phyloP scores from a whole-genome alignment of 2,329 filamentous ascomycete genomes.

The Colletotrichum theobromicola region DNA sequence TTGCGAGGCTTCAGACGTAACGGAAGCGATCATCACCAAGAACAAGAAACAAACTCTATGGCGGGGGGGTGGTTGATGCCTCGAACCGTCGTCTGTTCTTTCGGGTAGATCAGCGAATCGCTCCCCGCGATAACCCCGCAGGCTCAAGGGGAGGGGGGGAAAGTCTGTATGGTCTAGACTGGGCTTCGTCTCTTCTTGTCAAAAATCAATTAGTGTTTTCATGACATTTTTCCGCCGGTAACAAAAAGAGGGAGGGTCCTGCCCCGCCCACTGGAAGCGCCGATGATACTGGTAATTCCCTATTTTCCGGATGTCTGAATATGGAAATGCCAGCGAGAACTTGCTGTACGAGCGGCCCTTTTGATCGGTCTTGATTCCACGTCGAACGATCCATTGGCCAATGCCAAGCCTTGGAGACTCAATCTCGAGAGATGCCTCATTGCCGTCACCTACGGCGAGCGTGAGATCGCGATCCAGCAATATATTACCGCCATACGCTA shows the following conservation, averaged over 20 bases:
- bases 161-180: background rate
- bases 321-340: background rate
- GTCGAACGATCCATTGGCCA: background rate
- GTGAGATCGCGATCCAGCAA: background rate
- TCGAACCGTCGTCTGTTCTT: background rate
- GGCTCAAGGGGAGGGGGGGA: background rate
- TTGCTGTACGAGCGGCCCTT: background rate
- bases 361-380: background rate
- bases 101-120: background rate
- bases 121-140: background rate
- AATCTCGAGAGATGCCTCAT: background rate
- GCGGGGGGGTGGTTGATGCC: background rate
- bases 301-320: background rate
- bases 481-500: no score
- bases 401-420: background rate
- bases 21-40: background rate
- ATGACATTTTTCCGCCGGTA: background rate
- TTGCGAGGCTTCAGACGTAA: background rate
- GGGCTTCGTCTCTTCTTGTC: background rate
- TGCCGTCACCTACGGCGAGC: background rate
- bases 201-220: background rate
- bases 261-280: background rate
- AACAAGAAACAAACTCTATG: background rate
- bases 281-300: background rate
- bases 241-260: background rate